Evolutionary conservation across 2,329 filamentous ascomycete genomes (phyloP).

Genomic region (Alternaria ethzedia): DNA sequence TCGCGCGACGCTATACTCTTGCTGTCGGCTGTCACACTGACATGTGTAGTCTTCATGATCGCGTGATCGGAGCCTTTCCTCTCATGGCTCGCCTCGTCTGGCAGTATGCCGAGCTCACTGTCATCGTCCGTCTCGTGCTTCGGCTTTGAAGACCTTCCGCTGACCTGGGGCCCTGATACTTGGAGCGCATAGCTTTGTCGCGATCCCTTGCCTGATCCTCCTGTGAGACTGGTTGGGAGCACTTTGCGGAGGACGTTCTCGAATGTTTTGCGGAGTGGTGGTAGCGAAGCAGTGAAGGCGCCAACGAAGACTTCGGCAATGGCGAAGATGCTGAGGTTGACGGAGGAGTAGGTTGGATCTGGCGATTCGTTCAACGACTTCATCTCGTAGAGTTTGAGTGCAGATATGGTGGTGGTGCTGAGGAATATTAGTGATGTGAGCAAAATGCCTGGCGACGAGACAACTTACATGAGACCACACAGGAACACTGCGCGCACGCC

Average conservation of each 20-base stretch:
- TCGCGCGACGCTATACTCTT: conserved; percentile 9
- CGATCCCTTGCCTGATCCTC: conserved; percentile 15
- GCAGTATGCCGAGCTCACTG: conserved; percentile 25
- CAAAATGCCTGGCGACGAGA: accelerated
- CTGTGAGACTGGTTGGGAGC: conserved; percentile 24
- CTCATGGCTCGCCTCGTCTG: neutral
- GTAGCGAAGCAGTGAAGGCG: conserved; percentile 35
- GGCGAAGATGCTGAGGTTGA: conserved; percentile 34
- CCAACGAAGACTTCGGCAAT: conserved; percentile 35
- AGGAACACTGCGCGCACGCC: conserved; percentile 37
- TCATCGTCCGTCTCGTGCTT: conserved; percentile 20
- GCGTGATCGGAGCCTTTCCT: conserved; percentile 5
- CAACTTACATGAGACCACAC: conserved; percentile 31
- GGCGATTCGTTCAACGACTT: conserved; percentile 24
- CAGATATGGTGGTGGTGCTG: conserved; percentile 36
- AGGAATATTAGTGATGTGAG: neutral
- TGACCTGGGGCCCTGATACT: conserved; percentile 10
- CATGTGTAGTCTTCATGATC: conserved; percentile 24
- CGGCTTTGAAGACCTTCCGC: conserved; percentile 3
- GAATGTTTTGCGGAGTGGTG: conserved; percentile 35
- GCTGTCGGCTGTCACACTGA: conserved; percentile 15
- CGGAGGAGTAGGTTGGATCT: conserved; percentile 29
- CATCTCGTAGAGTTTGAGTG: conserved; percentile 35
- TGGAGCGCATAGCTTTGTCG: conserved; percentile 27
- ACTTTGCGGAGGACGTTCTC: conserved; percentile 26